Evolutionary conservation across 2,329 filamentous ascomycete species (phyloP).

Genomic region (Karstenula rhodostoma): DNA sequence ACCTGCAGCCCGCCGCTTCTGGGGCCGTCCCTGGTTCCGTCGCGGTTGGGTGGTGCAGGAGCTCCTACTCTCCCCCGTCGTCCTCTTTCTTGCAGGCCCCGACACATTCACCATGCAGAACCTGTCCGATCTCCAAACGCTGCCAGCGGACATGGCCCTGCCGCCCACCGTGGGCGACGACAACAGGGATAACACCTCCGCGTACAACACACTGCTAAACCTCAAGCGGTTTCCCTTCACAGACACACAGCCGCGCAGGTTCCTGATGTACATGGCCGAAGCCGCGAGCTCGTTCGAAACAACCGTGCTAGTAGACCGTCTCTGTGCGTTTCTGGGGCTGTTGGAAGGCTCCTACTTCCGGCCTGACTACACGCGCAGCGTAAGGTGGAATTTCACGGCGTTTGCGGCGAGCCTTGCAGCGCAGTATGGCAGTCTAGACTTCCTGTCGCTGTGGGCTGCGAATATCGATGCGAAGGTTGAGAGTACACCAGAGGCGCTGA

Average conservation of each 20-base stretch:
- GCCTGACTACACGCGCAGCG: constrained; percentile 23
- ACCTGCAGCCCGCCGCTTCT: constrained; percentile 18
- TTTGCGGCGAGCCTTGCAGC: constrained; percentile 21
- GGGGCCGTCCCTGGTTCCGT: constrained; percentile 6
- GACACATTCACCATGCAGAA: constrained; percentile 19
- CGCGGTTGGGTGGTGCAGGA: constrained; percentile 28
- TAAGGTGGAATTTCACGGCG: constrained; percentile 20
- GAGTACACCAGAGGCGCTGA: constrained; percentile 37
- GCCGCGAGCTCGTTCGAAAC: constrained; percentile 19
- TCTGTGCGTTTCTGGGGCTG: constrained; percentile 26
- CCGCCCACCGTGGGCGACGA: constrained; percentile 1
- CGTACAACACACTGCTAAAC: constrained; percentile 23
- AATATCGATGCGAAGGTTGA: constrained; percentile 25
- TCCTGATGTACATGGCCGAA: constrained; percentile 22
- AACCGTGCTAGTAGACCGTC: constrained; percentile 16
- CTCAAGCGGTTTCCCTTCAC: constrained; percentile 22
- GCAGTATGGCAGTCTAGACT: constrained; percentile 21
- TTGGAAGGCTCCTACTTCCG: constrained; percentile 19
- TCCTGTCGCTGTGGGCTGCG: constrained; percentile 25
- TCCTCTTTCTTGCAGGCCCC: constrained; percentile 18
- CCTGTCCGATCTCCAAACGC: constrained; percentile 19
- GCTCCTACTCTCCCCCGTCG: constrained; percentile 16
- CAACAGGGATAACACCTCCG: constrained; percentile 6
- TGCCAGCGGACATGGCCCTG: constrained; percentile 11
- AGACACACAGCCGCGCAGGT: constrained; percentile 21